These are phyloP conservation scores for Amanita thiersii DNA, from an alignment of 768 basidiomycete genomes.

Conservation along the genomic window DNA sequence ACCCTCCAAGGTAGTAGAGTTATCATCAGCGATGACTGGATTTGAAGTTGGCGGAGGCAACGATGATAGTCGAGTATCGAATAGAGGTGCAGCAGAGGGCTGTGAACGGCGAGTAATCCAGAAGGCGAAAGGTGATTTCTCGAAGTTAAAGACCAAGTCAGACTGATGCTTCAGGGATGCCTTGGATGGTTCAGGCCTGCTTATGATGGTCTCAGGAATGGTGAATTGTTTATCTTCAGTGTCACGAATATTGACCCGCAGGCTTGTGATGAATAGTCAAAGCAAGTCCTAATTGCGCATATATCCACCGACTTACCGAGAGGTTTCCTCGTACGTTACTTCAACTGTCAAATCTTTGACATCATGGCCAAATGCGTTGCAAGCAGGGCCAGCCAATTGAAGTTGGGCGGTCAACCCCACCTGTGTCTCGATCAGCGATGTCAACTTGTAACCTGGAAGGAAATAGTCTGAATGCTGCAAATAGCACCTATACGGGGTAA, in stretches of 20 bases:
- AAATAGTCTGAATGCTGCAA: too few species aligned
- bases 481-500: too few species aligned
- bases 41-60: constrained; percentile 53
- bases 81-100: constrained; percentile 46
- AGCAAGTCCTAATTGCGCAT: background rate
- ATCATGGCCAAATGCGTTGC: constrained; percentile 61
- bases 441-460: constrained; percentile 55
- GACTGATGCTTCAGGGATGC: constrained; percentile 30
- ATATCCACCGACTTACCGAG: constrained; percentile 34
- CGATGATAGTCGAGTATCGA: constrained; percentile 61
- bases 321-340: constrained; percentile 55
- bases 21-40: constrained; percentile 43
- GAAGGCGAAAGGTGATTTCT: constrained; percentile 61
- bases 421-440: constrained; percentile 30
- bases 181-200: constrained; percentile 29
- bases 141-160: constrained; percentile 65
- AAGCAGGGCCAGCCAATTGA: constrained; percentile 44
- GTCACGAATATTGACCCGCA: constrained; percentile 66
- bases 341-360: constrained; percentile 50
- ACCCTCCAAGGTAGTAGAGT: constrained; percentile 48
- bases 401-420: constrained; percentile 49
- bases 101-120: constrained; percentile 69
- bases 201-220: constrained; percentile 44
- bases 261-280: constrained; percentile 23
- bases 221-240: constrained; percentile 54